A percentile compares a stretch with the other conserved stretches of the same genome.
These are phyloP conservation scores for Astragalus glycyphyllos DNA, from an alignment of 306 rosid species.

Conservation along the genomic window DNA sequence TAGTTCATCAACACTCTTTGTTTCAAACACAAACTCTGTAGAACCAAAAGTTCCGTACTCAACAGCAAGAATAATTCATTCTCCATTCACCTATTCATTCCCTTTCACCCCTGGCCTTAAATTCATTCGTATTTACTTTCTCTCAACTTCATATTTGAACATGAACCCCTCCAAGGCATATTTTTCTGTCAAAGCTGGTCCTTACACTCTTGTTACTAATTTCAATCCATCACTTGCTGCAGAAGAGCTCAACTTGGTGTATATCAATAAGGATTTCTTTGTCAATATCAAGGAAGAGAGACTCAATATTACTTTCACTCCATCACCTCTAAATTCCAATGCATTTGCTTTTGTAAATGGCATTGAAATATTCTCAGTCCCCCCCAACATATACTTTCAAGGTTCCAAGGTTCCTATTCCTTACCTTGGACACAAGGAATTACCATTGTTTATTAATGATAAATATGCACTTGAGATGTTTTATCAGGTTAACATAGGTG, in stretches of 20 bases:
- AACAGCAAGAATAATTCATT: constrained; percentile 46
- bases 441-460: constrained; percentile 21
- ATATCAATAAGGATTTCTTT: constrained; percentile 49
- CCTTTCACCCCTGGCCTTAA: constrained; percentile 52
- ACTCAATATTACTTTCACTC: constrained; percentile 53
- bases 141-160: constrained; percentile 32
- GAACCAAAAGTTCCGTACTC: constrained; percentile 47
- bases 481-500: constrained; percentile 29
- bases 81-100: constrained; percentile 49
- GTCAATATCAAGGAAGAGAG: constrained; percentile 42
- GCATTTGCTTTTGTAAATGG: constrained; percentile 68
- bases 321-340: constrained; percentile 39
- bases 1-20: constrained; percentile 35
- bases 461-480: constrained; percentile 47
- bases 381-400: constrained; percentile 49
- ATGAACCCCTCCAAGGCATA: constrained; percentile 31
- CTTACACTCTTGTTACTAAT: constrained; percentile 53
- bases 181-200: constrained; percentile 62
- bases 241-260: constrained; percentile 23
- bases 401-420: constrained; percentile 40
- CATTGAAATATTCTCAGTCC: constrained; percentile 73
- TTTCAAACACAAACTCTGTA: constrained; percentile 1
- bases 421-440: constrained; percentile 35
- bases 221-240: constrained; percentile 55
- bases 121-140: constrained; percentile 62